phyloP scores from a whole-genome alignment of 2,329 filamentous ascomycete species.

The Amylocarpus encephaloides region DNA sequence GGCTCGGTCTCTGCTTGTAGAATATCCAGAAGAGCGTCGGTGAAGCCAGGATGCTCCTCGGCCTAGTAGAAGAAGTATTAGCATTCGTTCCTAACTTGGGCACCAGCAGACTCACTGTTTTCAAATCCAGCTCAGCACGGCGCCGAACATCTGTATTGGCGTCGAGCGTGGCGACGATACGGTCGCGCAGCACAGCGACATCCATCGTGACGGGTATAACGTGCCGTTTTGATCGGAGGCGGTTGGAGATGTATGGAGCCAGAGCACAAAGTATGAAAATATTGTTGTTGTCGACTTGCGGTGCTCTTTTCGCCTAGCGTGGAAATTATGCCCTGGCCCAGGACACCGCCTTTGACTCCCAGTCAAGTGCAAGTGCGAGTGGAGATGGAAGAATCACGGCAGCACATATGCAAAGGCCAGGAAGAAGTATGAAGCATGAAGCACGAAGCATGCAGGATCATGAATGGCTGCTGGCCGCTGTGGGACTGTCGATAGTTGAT shows the following conservation, averaged over 20 bases:
- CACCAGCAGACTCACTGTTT: slow-evolving; percentile 53
- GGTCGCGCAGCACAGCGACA: slow-evolving; percentile 65
- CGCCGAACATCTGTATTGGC: slow-evolving; percentile 68
- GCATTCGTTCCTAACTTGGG: slow-evolving; percentile 12
- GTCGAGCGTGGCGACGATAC: slow-evolving; percentile 71
- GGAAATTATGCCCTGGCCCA: neutral
- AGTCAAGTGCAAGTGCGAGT: no score
- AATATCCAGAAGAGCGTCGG: slow-evolving; percentile 84
- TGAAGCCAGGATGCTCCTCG: slow-evolving; percentile 84
- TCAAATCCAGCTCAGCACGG: slow-evolving; percentile 73
- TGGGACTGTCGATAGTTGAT: no score
- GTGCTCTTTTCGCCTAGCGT: neutral
- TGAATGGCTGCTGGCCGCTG: no score
- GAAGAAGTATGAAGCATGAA: no score
- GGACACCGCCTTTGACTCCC: neutral
- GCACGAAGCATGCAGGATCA: no score
- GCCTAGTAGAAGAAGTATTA: slow-evolving; percentile 49
- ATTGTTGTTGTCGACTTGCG: slow-evolving; percentile 2
- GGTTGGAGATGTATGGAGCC: slow-evolving; percentile 10
- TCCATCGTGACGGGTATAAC: slow-evolving; percentile 50
- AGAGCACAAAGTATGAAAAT: slow-evolving; percentile 8
- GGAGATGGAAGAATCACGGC: no score
- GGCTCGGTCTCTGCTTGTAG: slow-evolving; percentile 81
- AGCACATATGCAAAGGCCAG: no score
- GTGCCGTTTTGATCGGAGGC: slow-evolving; percentile 6